phyloP scores from a whole-genome alignment of 805 yeast species.

The Candida loeiensis region DNA sequence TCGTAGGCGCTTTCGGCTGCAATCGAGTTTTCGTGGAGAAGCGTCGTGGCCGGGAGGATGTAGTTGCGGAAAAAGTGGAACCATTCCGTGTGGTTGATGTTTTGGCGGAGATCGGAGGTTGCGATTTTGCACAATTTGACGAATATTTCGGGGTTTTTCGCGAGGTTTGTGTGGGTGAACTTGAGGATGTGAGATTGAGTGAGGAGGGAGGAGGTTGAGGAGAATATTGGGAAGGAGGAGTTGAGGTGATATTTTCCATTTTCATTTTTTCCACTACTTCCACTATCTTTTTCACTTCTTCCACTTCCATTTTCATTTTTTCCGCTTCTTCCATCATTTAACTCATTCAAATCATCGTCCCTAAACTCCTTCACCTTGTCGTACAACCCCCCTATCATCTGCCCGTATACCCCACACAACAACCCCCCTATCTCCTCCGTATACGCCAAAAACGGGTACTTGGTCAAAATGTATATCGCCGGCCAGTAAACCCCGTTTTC shows the following conservation, averaged over 20 bases:
- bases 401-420: constrained; percentile 47
- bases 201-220: background rate
- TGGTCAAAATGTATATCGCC: constrained; percentile 52
- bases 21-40: constrained; percentile 54
- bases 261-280: background rate
- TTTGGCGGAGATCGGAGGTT: background rate
- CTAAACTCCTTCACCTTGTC: constrained; percentile 17
- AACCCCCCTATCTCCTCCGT: constrained; percentile 47
- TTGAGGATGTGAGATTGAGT: constrained; percentile 24
- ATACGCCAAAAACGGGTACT: constrained; percentile 58
- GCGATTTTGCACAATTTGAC: constrained; percentile 63
- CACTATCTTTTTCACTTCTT: background rate
- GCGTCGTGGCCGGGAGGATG: constrained; percentile 59
- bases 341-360: background rate
- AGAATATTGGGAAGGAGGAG: constrained; percentile 16
- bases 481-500: constrained; percentile 62
- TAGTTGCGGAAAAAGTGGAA: constrained; percentile 59
- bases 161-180: constrained; percentile 54
- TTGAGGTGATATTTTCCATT: background rate
- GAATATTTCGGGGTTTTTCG: constrained; percentile 46
- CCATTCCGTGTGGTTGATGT: constrained; percentile 35
- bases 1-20: constrained; percentile 58
- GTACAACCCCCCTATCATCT: constrained; percentile 2
- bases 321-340: background rate
- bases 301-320: background rate